These are phyloP conservation scores for Penicillium occitanis DNA, from an alignment of 2,329 filamentous ascomycete species.

Conservation along the genomic window DNA sequence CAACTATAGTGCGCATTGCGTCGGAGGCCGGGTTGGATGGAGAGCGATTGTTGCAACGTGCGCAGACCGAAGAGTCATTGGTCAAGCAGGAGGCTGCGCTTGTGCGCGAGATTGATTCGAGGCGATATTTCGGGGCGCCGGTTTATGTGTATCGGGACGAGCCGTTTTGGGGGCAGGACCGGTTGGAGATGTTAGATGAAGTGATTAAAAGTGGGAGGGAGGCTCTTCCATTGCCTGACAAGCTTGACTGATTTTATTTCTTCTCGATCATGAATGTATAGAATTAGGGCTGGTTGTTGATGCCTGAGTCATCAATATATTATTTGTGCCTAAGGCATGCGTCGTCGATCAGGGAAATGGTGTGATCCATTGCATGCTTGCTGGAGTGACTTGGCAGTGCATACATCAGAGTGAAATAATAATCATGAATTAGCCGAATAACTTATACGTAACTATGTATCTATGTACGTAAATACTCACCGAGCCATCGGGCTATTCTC, in stretches of 20 bases:
- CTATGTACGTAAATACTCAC: not conserved
- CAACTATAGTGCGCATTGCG: conserved; percentile 1
- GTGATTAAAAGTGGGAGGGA: conserved; percentile 26
- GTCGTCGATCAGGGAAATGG: not conserved
- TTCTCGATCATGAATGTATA: too few species aligned
- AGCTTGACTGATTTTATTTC: not conserved
- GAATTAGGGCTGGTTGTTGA: not conserved
- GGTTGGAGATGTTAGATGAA: conserved; percentile 28
- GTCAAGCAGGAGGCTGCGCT: conserved; percentile 15
- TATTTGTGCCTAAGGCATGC: not conserved
- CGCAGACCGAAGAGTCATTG: not conserved
- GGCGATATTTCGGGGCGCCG: conserved; percentile 27
- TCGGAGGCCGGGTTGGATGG: conserved; percentile 1
- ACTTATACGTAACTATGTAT: not conserved
- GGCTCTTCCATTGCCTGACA: not conserved
- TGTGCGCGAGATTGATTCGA: conserved; percentile 24
- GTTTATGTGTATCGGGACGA: conserved; percentile 27
- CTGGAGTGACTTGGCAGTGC: not conserved
- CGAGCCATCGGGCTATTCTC: not conserved
- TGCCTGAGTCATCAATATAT: not conserved
- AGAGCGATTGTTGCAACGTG: not conserved
- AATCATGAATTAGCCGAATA: not conserved
- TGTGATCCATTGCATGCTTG: not conserved
- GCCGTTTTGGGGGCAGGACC: conserved; percentile 32
- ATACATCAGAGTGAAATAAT: not conserved